Conservation (phyloP, 441 rosid species). For the Biscutella auriculata region DNA sequence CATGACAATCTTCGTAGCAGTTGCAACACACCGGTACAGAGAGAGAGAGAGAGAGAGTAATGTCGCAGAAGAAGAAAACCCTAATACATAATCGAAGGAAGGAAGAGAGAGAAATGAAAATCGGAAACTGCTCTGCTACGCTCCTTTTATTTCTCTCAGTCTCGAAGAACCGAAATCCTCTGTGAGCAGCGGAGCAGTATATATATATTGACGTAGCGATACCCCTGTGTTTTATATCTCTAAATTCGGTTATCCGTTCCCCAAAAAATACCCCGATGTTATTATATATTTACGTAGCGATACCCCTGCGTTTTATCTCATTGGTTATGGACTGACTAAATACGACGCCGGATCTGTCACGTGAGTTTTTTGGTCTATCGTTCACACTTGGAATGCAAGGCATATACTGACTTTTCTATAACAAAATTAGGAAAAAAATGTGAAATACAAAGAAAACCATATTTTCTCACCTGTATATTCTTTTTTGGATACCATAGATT, state of each 20-base stretch:
- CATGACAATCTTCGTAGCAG: slow-evolving; percentile 30
- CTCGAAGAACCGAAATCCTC: slow-evolving; percentile 8
- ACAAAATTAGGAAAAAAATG: neutral
- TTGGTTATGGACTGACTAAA: neutral
- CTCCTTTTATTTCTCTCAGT: slow-evolving; percentile 23
- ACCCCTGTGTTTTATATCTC: neutral
- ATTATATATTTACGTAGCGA: neutral
- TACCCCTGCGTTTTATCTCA: neutral
- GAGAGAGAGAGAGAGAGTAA: slow-evolving; percentile 37
- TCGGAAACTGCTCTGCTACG: slow-evolving; percentile 60
- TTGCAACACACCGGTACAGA: neutral
- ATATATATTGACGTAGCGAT: too few relatives aligned
- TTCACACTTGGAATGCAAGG: slow-evolving; percentile 14
- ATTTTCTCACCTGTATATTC: too few relatives aligned
- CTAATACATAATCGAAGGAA: slow-evolving; percentile 4
- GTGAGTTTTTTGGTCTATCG: neutral
- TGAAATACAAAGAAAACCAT: neutral
- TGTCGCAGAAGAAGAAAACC: neutral
- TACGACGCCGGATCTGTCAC: slow-evolving; percentile 3
- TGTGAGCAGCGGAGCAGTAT: neutral
- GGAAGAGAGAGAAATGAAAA: slow-evolving; percentile 28
- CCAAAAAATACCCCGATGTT: neutral
- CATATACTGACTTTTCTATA: neutral
- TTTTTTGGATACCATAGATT: too few relatives aligned
- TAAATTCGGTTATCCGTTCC: neutral